Evolutionary conservation across 129 eudicot species (phyloP).

Genomic region (Smallanthus sonchifolius): DNA sequence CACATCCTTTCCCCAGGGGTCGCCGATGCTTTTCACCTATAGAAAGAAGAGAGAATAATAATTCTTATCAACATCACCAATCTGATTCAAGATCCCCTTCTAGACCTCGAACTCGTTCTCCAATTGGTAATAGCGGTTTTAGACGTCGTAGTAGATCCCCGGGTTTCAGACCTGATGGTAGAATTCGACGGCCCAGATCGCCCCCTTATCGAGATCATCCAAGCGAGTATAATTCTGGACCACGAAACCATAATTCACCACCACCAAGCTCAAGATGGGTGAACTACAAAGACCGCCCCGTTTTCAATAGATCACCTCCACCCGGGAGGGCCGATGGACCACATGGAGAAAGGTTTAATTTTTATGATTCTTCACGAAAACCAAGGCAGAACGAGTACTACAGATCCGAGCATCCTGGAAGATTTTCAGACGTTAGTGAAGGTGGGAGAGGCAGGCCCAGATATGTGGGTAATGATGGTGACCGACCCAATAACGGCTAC

Average conservation of each 20-base stretch:
- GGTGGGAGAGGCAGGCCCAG: slow-evolving; percentile 33
- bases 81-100: slow-evolving; percentile 35
- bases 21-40: slow-evolving; percentile 37
- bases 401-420: slow-evolving; percentile 30
- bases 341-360: slow-evolving; percentile 23
- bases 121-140: slow-evolving; percentile 22
- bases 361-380: slow-evolving; percentile 28
- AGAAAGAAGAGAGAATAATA: slow-evolving; percentile 28
- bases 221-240: slow-evolving; percentile 22
- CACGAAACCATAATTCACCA: slow-evolving; percentile 31
- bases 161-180: slow-evolving; percentile 26
- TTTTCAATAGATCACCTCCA: slow-evolving; percentile 35
- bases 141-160: slow-evolving; percentile 42
- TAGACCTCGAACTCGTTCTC: slow-evolving; percentile 44
- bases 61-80: slow-evolving; percentile 16
- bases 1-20: slow-evolving; percentile 35
- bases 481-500: slow-evolving; percentile 22
- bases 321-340: slow-evolving; percentile 21
- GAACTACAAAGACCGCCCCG: slow-evolving; percentile 24
- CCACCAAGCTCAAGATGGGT: slow-evolving; percentile 31
- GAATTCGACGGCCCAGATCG: slow-evolving; percentile 32
- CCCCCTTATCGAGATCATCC: slow-evolving; percentile 27
- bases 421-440: slow-evolving; percentile 31
- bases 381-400: slow-evolving; percentile 31
- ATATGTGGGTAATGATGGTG: slow-evolving; percentile 19